Base-by-base conservation (phyloP, 2,329 filamentous ascomycete species). In the Fusarium sp. region DNA sequence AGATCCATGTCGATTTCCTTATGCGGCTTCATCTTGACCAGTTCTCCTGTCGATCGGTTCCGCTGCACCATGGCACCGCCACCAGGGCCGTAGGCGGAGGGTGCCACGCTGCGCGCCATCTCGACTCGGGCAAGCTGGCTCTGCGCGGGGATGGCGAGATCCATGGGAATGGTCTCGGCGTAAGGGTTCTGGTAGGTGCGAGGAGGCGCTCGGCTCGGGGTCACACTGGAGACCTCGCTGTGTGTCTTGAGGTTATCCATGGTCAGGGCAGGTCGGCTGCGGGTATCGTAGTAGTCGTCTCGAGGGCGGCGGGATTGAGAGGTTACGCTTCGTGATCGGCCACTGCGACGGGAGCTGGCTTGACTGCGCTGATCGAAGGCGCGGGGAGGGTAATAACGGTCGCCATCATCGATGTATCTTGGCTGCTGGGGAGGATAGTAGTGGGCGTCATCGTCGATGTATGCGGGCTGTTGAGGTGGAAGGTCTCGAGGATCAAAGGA, bases 1-100 rank as follows among this genome's bases (percentile, higher is more conserved):
- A 98, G 84, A 77, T 97, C 86, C 92, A 97, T 93, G 76, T 97
- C 95, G 73, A 97, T 89, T 60, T 89, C 83, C 72, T 85, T 83
- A 46, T 74, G 70, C 25, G 68, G 64, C 73, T 65, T 67, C 49
- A 73, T 65, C 53, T 58, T 54, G 25, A 73, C 72, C 18, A 83
- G 68, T 9, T 80, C 75, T 1, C 81, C 78, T 18, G 84, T 81
- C 6, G 84, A 84, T 23, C 65, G 65, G 27, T 74, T 73, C 25
- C 77, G 83, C 50, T 79, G 78, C 9, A 80, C 70, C 64, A 80
- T 74, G n/a, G 57, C 51, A 59, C 66, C 58, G 27, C 74, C 59
- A 57, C 73, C 49, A 14, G 27, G 49, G 4, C 49, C 70, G 44
- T 75, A 74, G 18, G 67, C 64, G 25, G 70, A 60, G 23, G 42